Conservation (phyloP, 495 filamentous ascomycete species). For the Acidiella bohemica region DNA sequence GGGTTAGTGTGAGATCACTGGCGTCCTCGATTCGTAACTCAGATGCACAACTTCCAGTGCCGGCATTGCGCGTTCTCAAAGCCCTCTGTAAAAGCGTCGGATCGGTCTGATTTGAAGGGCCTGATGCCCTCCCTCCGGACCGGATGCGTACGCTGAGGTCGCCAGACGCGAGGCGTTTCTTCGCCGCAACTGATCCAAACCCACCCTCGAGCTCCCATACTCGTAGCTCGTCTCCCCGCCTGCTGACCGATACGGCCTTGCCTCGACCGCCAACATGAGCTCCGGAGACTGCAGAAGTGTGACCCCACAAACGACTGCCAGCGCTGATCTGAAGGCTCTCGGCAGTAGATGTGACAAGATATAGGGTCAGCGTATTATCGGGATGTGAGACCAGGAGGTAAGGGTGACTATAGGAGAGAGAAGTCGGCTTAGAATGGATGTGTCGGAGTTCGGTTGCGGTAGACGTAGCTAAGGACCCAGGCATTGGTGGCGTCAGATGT, state of each 20-base stretch:
- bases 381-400: slow-evolving; percentile 79
- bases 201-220: slow-evolving; percentile 89
- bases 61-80: background rate
- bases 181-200: slow-evolving; percentile 35
- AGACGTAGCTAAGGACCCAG: slow-evolving; percentile 9
- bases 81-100: slow-evolving; percentile 11
- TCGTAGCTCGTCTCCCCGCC: slow-evolving; percentile 68
- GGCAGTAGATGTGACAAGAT: slow-evolving; percentile 64
- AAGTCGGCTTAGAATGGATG: slow-evolving; percentile 43
- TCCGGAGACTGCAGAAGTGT: slow-evolving; percentile 79
- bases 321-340: slow-evolving; percentile 53
- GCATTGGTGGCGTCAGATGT: slow-evolving; percentile 19
- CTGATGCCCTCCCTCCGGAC: slow-evolving; percentile 24
- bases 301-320: slow-evolving; percentile 77
- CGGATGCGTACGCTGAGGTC: slow-evolving; percentile 45
- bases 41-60: background rate
- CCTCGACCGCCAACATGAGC: slow-evolving; percentile 78
- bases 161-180: slow-evolving; percentile 25
- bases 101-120: slow-evolving; percentile 9
- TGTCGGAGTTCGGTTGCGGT: slow-evolving; percentile 9
- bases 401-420: slow-evolving; percentile 76
- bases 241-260: slow-evolving; percentile 80
- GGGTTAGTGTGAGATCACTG: slow-evolving; percentile 23
- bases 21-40: background rate
- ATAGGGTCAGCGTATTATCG: slow-evolving; percentile 85